These are phyloP conservation scores for Phoma sp. DNA, from an alignment of 2,329 filamentous ascomycete species.

Conservation along the genomic window DNA sequence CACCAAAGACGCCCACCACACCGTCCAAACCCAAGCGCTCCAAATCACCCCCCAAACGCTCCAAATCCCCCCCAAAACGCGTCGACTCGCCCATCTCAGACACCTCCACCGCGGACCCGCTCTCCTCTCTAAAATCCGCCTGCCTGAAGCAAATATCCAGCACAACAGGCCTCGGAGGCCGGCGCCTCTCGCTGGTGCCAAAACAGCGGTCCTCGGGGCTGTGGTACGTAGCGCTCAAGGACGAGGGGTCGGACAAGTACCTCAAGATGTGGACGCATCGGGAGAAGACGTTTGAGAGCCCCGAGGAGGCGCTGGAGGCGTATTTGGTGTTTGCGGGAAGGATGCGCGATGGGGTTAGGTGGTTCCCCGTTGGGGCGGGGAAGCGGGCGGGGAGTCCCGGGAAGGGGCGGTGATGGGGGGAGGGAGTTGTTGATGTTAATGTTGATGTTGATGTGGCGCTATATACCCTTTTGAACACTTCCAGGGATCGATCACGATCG, in stretches of 20 bases:
- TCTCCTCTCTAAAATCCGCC: conserved; percentile 6
- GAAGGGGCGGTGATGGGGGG: conserved; percentile 3
- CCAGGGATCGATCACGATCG: background rate
- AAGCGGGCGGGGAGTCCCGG: conserved; percentile 8
- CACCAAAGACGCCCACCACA: background rate
- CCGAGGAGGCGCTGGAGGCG: conserved; percentile 33
- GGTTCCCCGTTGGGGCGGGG: conserved; percentile 30
- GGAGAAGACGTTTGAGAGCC: conserved; percentile 29
- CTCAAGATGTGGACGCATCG: conserved; percentile 42
- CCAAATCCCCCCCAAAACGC: too few species aligned
- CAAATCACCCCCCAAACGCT: conserved; percentile 5
- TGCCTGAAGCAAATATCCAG: conserved; percentile 20
- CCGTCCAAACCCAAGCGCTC: conserved; percentile 7
- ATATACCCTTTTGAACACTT: conserved; percentile 14
- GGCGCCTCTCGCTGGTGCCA: conserved; percentile 27
- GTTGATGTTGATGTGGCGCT: background rate
- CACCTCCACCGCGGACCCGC: background rate
- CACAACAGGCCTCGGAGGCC: conserved; percentile 33
- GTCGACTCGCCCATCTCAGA: conserved; percentile 12
- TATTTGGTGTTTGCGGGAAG: conserved; percentile 35
- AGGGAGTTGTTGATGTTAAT: too few species aligned
- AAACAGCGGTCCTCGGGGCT: conserved; percentile 29
- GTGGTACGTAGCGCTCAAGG: conserved; percentile 39
- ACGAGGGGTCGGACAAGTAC: conserved; percentile 34
- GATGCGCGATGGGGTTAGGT: conserved; percentile 29